These are phyloP conservation scores for Boletus tylopilopsis DNA, from an alignment of 768 basidiomycete genomes.

Conservation along the genomic window DNA sequence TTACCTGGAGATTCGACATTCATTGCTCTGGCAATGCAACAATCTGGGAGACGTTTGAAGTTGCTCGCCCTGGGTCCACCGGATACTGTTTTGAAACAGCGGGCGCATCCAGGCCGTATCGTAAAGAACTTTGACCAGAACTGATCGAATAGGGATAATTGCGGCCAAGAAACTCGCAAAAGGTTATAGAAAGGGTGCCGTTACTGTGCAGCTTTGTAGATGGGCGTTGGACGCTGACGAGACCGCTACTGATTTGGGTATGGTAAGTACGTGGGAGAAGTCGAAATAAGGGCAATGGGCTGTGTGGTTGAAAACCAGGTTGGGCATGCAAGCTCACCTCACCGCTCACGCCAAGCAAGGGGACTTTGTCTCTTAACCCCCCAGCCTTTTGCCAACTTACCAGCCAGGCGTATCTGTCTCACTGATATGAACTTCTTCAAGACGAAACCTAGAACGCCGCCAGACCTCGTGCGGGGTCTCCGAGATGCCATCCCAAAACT, in stretches of 20 bases:
- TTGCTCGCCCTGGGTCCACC: too few species aligned
- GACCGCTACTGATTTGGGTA: not conserved
- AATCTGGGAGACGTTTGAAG: too few species aligned
- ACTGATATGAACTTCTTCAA: conserved; percentile 87
- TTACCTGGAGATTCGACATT: too few species aligned
- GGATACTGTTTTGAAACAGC: too few species aligned
- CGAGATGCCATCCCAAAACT: conserved; percentile 76
- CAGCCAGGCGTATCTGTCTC: not conserved
- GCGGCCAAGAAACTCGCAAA: too few species aligned
- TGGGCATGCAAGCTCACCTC: conserved; percentile 11
- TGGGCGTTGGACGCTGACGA: not conserved
- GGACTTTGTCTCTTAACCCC: conserved; percentile 2
- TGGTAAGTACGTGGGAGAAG: not conserved
- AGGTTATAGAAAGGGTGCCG: too few species aligned
- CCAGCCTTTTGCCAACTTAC: not conserved
- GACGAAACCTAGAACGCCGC: conserved; percentile 81
- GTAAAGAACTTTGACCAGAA: too few species aligned
- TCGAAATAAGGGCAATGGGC: conserved; percentile 12
- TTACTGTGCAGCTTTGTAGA: not conserved
- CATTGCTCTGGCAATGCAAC: too few species aligned
- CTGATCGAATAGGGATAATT: too few species aligned
- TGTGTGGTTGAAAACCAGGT: conserved; percentile 6
- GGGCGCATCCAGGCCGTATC: too few species aligned
- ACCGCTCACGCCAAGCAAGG: conserved; percentile 1
- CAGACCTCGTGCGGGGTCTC: conserved; percentile 80